Base-by-base conservation (phyloP, 148 eudicot genomes). In the Limonium bicolor region DNA sequence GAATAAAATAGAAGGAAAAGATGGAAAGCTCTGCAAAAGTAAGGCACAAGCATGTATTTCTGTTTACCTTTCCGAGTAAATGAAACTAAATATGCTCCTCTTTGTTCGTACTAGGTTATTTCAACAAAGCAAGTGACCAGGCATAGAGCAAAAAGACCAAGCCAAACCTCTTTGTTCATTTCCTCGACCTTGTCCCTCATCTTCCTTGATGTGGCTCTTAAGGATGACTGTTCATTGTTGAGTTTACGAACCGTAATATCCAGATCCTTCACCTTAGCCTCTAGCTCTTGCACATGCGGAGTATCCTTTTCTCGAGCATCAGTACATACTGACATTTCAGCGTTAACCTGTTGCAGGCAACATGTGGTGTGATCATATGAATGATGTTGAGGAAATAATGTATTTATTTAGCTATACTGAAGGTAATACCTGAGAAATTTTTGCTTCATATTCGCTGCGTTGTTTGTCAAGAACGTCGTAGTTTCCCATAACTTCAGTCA, bases 111-210 rank as follows among this genome's bases (percentile, higher is more conserved):
- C 31, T 41, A 13, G 26, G 7, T 15, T 9, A 29, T 20, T 25
- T 18, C 14, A 51, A 12, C 1, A 30, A 52, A 13, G 46, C 0
- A 53, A 36, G 27, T 16, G 26, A 13, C 28, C 30, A 12, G 9
- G 12, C 48, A 21, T 0, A 26, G 27, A n/a, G 14, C 34, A 35
- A 2, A 4, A 33, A 13, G 19, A 13, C 41, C 20, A 8, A 23
- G 12, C 16, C 32, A 33, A 22, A 50, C 97, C 85, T 73, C 75
- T 54, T 73, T 80, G 44, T 71, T 69, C 70, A 74, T 43, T 56
- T 90, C 95, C 67, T 74, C 68, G 35, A 65, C 63, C 56, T 58
- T 75, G 28, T 77, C 95, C 74, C 80, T 90, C 82, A 74, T 56
- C 60, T 67, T 57, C 27, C 59, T 60, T 28, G 68, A 47, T 11